Base-by-base conservation (phyloP, 2,329 filamentous ascomycete species). In the Sporothrix pallida region DNA sequence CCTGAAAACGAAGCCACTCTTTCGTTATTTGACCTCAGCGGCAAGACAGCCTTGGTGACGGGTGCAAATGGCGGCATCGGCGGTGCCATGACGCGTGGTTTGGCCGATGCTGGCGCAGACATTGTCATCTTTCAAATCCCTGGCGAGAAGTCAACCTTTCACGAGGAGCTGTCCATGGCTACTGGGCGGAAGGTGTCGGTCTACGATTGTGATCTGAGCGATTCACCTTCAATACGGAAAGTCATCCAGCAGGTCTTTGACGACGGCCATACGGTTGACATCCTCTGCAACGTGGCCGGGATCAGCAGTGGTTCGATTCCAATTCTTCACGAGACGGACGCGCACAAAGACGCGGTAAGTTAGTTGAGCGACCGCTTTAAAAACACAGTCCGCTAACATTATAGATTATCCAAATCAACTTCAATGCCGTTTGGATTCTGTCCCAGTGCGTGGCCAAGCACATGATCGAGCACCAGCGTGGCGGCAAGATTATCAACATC, bases 401-500 rank as follows among this genome's bases (percentile, higher is more conserved):
- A 8, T 9, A 68, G 72, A 65, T 75, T 37, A 72, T 73, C 3
- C 74, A 75, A 37, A 73, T 75, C 50, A 62, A 75, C 70, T 75
- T 75, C 71, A 71, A 77, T 46, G 54, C 76, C 1, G 75, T 75
- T 2, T 77, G 62, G 48, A 63, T 73, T 3, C 46, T 77, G 26
- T 77, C 75, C 0, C 76, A 75, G 56, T 70, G 60, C 37, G 37
- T 76, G 15, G 76, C 31, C 0, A 20, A 46, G n/a, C 75, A 76
- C 73, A 75, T 77, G 75, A 67, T 72, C 12, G 72, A 72, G 58
- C 75, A 72, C n/a, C 46, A 63, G 0, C 50, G 42, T 8, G 75
- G 75, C 20, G 76, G 76, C 48, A 77, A 76, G 60, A 76, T 76
- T 54, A 77, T 77, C 71, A 77, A 76, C 71, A 71, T 77, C n/a